Conservation (phyloP, 257 asterid genomes). For the Dorcoceras hygrometricum region DNA sequence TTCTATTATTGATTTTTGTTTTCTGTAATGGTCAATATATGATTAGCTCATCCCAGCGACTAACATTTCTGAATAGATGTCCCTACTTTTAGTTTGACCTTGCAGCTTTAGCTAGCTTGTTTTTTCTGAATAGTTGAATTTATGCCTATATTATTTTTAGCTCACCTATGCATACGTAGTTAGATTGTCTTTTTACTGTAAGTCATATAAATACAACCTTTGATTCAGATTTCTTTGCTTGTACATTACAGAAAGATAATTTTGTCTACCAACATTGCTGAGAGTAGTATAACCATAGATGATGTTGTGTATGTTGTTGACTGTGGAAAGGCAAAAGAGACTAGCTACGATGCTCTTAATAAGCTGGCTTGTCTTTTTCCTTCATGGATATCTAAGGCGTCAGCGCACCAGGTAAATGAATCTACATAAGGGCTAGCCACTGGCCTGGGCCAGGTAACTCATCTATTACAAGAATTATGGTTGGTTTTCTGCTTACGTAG, state of each 20-base stretch:
- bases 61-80: constrained; percentile 11
- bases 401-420: constrained; percentile 83
- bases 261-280: constrained; percentile 95
- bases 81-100: constrained; percentile 15
- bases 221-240: constrained; percentile 12
- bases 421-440: not conserved
- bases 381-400: constrained; percentile 99
- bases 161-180: not conserved
- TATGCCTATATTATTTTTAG: not conserved
- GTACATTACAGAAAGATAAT: constrained; percentile 75
- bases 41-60: not conserved
- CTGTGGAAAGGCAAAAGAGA: constrained; percentile 98
- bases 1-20: constrained; percentile 9
- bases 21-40: not conserved
- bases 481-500: not conserved
- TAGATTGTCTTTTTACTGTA: too few relatives aligned
- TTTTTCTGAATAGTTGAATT: constrained; percentile 3
- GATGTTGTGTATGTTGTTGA: constrained; percentile 93
- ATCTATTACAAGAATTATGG: not conserved
- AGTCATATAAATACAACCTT: not conserved
- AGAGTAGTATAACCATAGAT: constrained; percentile 96
- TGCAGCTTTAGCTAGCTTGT: constrained; percentile 15
- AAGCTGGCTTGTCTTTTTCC: constrained; percentile 93
- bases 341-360: constrained; percentile 96
- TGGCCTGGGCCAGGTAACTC: not conserved